Conservation (phyloP, 495 filamentous ascomycete species). For the Cetradonia linearis region DNA sequence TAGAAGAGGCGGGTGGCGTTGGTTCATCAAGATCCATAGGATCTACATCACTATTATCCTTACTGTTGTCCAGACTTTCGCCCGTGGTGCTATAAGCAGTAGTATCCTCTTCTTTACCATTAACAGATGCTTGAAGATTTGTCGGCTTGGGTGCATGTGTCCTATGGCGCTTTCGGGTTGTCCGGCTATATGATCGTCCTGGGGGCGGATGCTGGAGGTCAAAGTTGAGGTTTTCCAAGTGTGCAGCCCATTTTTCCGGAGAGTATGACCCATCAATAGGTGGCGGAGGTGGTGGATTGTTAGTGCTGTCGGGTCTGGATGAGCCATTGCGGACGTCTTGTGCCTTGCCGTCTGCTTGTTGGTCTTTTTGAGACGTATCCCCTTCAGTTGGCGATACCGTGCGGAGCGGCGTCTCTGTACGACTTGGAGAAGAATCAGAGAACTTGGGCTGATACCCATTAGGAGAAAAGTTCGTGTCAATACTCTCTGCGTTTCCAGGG, state of each 20-base stretch:
- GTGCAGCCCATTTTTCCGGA: conserved; percentile 54
- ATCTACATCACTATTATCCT: conserved; percentile 20
- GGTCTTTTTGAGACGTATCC: conserved; percentile 15
- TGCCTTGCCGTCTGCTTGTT: conserved; percentile 4
- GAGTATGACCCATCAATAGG: conserved; percentile 46
- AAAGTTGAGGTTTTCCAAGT: conserved; percentile 53
- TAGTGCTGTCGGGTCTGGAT: conserved; percentile 18
- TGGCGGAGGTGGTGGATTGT: conserved; percentile 25
- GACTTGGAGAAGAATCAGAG: conserved; percentile 35
- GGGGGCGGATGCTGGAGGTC: conserved; percentile 39
- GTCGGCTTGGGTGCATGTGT: conserved; percentile 33
- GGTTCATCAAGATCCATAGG: conserved; percentile 42
- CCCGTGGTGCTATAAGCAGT: conserved; percentile 12
- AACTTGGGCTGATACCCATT: conserved; percentile 50
- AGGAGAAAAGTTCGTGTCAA: conserved; percentile 64
- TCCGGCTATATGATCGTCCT: conserved; percentile 27
- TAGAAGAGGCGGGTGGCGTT: conserved; percentile 14
- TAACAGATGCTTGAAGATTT: conserved; percentile 36
- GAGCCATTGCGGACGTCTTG: conserved; percentile 14
- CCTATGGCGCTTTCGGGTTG: conserved; percentile 27
- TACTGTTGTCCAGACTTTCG: conserved; percentile 17
- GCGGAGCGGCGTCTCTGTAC: conserved; percentile 30
- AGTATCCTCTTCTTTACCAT: conserved; percentile 29
- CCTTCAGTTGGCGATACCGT: conserved; percentile 31
- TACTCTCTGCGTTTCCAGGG: conserved; percentile 58